A percentile compares a stretch with the other conserved stretches of the same genome.
phyloP scores from a whole-genome alignment of 1,139 yeast species.

The Trichomonascaceae sp. region DNA sequence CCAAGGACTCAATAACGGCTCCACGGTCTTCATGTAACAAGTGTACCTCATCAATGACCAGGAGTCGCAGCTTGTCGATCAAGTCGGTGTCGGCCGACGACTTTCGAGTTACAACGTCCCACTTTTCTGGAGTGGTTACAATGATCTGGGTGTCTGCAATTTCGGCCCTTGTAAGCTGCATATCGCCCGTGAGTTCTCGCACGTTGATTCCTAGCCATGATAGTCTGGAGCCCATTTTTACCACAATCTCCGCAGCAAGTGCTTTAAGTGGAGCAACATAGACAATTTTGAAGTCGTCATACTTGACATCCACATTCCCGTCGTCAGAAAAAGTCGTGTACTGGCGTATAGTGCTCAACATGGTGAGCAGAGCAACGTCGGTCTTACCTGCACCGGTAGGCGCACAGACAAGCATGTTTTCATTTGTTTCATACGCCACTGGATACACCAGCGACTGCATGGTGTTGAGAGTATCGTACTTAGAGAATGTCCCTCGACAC shows the following conservation, averaged over 20 bases:
- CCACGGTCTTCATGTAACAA: slow-evolving; percentile 96
- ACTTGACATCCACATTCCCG: slow-evolving; percentile 49
- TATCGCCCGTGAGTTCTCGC: slow-evolving; percentile 90
- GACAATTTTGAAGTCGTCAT: slow-evolving; percentile 76
- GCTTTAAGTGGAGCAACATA: slow-evolving; percentile 97
- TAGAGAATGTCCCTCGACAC: slow-evolving; percentile 75
- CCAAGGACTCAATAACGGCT: slow-evolving; percentile 89
- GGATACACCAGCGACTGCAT: slow-evolving; percentile 90
- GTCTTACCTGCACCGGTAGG: slow-evolving; percentile 99
- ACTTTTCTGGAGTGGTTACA: slow-evolving; percentile 95
- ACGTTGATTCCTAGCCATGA: slow-evolving; percentile 79
- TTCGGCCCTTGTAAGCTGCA: slow-evolving; percentile 81
- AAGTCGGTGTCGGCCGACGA: slow-evolving; percentile 75
- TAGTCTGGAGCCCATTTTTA: slow-evolving; percentile 66
- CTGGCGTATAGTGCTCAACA: slow-evolving; percentile 71
- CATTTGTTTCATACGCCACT: slow-evolving; percentile 84
- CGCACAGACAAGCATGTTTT: slow-evolving; percentile 94
- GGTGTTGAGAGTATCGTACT: slow-evolving; percentile 65
- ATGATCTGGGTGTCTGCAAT: slow-evolving; percentile 77
- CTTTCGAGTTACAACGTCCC: slow-evolving; percentile 98
- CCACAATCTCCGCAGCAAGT: slow-evolving; percentile 93
- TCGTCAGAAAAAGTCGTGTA: slow-evolving; percentile 32
- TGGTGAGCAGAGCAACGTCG: slow-evolving; percentile 81
- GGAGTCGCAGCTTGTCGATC: slow-evolving; percentile 68
- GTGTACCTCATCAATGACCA: slow-evolving; percentile 95